Evolutionary conservation across 2,329 filamentous ascomycete species (phyloP), one percentile per base, ranked within the genome.

Genomic region (Xylariaceae sp.): DNA sequence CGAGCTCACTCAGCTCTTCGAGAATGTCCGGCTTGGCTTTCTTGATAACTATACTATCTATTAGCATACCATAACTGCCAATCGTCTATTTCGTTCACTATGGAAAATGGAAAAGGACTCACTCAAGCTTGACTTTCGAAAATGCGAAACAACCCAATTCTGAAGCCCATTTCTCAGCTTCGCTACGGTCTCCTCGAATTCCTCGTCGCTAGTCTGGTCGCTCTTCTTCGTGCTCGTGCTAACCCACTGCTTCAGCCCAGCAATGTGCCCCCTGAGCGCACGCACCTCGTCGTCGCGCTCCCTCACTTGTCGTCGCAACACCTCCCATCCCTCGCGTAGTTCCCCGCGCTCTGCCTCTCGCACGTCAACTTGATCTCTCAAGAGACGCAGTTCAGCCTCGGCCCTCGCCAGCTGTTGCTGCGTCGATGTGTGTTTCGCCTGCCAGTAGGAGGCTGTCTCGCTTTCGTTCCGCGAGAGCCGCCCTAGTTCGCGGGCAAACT

Each of bases 131-230:
- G 75, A 71, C 47, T 76, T 77, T 38, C 84, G 72, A 50, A 85
- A 88, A 57, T 85, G 78, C 19, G 77, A 74, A 52, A 88, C 80
- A 3, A 83, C 77, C 84, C 84, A 89, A 53, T 88, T 87, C 64
- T 87, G 83, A 51, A 87, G 63, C 18, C 82, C 77, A 53, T 87
- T 83, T 16, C 78, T 77, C 35, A 88, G 60, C 43, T 74, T 71
- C 37, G 73, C 69, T 68, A 85, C 78, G 9, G 72, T 70, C 38
- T 84, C 78, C 2, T 69, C 75, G 56, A 88, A 76, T 9, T 80
- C 78, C 60, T 84, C 80, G 54, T 89, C 85, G 47, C 79, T 81
- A 41, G 68, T 69, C 59, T 82, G 77, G 17, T 76, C 76, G 22
- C 79, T 78, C 37, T 73, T 69, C 24, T 81, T 68, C 9, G 83